A percentile compares a stretch with the other conserved stretches of the same genome.
These are phyloP conservation scores for Rhazya stricta DNA, from an alignment of 257 asterid genomes.

Conservation along the genomic window DNA sequence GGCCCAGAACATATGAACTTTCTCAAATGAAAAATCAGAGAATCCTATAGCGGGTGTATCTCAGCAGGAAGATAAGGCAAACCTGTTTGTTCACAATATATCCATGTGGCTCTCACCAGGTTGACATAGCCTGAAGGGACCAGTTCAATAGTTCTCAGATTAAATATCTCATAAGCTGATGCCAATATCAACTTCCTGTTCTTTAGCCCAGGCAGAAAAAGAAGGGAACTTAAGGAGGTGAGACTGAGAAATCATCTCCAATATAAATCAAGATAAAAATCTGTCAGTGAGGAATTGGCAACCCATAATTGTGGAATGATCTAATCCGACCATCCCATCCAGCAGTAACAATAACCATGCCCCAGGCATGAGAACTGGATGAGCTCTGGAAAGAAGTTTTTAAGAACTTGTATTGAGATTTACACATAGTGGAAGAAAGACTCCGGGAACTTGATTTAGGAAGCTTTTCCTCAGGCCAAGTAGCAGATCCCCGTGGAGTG, in stretches of 20 bases:
- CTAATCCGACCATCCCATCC: constrained; percentile 88
- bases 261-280: constrained; percentile 1
- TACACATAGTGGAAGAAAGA: constrained; percentile 38
- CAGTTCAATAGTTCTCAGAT: constrained; percentile 2
- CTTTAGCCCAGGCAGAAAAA: constrained; percentile 3
- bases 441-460: constrained; percentile 37
- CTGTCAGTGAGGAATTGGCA: constrained; percentile 59
- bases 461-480: constrained; percentile 99
- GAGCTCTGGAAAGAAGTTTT: constrained; percentile 64
- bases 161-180: background rate
- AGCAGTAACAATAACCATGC: constrained; percentile 78
- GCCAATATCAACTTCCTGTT: background rate
- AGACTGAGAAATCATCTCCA: constrained; percentile 9
- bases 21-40: constrained; percentile 11
- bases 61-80: constrained; percentile 7
- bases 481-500: constrained; percentile 65
- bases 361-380: constrained; percentile 65
- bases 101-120: background rate
- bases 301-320: constrained; percentile 81
- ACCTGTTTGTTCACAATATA: constrained; percentile 13
- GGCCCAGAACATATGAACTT: constrained; percentile 13
- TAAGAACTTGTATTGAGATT: constrained; percentile 67
- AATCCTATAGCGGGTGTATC: constrained; percentile 7
- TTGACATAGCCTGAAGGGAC: constrained; percentile 4
- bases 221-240: constrained; percentile 10